These are phyloP conservation scores for Hyaloscypha variabilis DNA, from an alignment of 495 filamentous ascomycete species.

Conservation along the genomic window DNA sequence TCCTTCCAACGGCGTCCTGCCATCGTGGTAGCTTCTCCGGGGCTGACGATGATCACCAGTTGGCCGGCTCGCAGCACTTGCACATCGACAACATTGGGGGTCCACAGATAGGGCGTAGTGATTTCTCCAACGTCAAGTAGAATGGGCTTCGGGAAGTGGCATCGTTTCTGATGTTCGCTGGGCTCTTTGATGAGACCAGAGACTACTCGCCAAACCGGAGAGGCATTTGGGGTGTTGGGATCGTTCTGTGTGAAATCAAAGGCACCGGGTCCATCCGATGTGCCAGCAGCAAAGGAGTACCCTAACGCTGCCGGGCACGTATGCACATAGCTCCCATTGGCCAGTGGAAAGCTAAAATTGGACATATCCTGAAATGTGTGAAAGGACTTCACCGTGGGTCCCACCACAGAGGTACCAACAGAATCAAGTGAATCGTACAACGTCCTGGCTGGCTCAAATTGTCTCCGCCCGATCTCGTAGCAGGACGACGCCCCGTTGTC, in stretches of 20 bases:
- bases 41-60: conserved; percentile 81
- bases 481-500: conserved; percentile 79
- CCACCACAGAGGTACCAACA: conserved; percentile 51
- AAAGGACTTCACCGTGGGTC: conserved; percentile 68
- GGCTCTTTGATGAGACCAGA: conserved; percentile 73
- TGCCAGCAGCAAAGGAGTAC: conserved; percentile 93
- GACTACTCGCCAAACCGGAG: conserved; percentile 82
- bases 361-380: conserved; percentile 79
- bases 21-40: conserved; percentile 96
- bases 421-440: conserved; percentile 61
- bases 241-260: conserved; percentile 95
- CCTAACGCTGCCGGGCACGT: conserved; percentile 94
- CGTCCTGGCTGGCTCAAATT: conserved; percentile 68
- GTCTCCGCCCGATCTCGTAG: conserved; percentile 75
- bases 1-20: conserved; percentile 88
- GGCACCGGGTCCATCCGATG: conserved; percentile 87
- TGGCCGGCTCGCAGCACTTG: conserved; percentile 89
- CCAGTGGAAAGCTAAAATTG: conserved; percentile 69
- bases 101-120: conserved; percentile 81
- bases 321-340: conserved; percentile 69
- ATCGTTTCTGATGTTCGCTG: conserved; percentile 68
- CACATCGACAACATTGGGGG: conserved; percentile 91
- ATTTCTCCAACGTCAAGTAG: conserved; percentile 88
- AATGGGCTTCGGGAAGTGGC: conserved; percentile 85
- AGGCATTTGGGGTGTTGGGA: conserved; percentile 70